These are phyloP conservation scores for Hypoxylon trugodes DNA, from an alignment of 495 filamentous ascomycete genomes.

Conservation along the genomic window DNA sequence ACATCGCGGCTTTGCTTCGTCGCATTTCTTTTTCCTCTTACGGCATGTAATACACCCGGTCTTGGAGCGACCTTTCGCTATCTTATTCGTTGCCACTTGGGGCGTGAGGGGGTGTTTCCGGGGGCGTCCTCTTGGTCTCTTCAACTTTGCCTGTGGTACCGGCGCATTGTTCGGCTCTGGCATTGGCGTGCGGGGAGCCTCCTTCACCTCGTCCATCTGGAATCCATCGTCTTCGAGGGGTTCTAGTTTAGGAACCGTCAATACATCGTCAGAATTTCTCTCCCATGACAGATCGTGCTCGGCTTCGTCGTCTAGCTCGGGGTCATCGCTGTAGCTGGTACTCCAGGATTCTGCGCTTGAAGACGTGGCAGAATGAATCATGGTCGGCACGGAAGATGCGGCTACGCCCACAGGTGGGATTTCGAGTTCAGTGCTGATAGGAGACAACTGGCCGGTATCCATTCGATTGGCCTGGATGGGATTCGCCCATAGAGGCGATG, in stretches of 20 bases:
- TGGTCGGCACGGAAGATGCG: slow-evolving; percentile 43
- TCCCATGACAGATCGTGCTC: slow-evolving; percentile 51
- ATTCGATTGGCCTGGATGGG: slow-evolving; percentile 45
- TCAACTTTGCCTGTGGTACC: slow-evolving; percentile 49
- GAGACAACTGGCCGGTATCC: slow-evolving; percentile 58
- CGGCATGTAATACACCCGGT: slow-evolving; percentile 94
- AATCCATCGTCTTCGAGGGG: slow-evolving; percentile 58
- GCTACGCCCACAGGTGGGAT: slow-evolving; percentile 42
- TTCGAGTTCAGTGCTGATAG: slow-evolving; percentile 59
- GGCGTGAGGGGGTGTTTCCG: slow-evolving; percentile 79
- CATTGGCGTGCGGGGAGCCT: slow-evolving; percentile 48
- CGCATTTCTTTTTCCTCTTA: slow-evolving; percentile 95
- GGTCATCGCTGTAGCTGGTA: slow-evolving; percentile 41
- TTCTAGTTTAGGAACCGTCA: slow-evolving; percentile 55
- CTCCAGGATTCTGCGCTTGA: slow-evolving; percentile 49
- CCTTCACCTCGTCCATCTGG: slow-evolving; percentile 55
- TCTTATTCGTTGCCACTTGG: slow-evolving; percentile 61
- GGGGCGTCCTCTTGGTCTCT: slow-evolving; percentile 78
- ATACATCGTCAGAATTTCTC: slow-evolving; percentile 45
- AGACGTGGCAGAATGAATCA: slow-evolving; percentile 46
- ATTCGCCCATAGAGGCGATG: slow-evolving; percentile 50
- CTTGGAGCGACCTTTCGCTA: slow-evolving; percentile 89
- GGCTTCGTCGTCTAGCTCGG: slow-evolving; percentile 23
- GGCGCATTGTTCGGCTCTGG: slow-evolving; percentile 30
- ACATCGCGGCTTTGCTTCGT: slow-evolving; percentile 90